phyloP scores from a whole-genome alignment of 345 rosid species.

The Linum lewisii region DNA sequence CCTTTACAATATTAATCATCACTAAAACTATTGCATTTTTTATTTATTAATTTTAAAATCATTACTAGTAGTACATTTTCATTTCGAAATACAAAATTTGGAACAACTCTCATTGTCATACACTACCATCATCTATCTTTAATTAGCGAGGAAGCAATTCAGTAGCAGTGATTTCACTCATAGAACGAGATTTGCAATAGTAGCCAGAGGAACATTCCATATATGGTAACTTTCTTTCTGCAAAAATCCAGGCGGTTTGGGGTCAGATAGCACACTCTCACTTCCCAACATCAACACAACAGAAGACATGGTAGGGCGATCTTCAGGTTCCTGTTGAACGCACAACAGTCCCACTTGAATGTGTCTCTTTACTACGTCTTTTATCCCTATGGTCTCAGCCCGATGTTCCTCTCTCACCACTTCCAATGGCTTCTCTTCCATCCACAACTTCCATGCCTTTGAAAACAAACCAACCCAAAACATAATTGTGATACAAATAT shows the following conservation, averaged over 20 bases:
- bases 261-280: neutral
- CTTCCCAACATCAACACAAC: conserved; percentile 3
- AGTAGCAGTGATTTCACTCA: neutral
- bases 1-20: too few relatives aligned
- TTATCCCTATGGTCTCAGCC: neutral
- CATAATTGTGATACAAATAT: too few relatives aligned
- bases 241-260: neutral
- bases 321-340: conserved; percentile 2
- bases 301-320: neutral
- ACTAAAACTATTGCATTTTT: too few relatives aligned
- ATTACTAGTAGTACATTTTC: too few relatives aligned
- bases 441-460: conserved; percentile 1
- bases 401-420: neutral
- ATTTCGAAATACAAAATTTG: too few relatives aligned
- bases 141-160: neutral
- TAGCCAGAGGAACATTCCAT: neutral
- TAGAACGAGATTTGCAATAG: neutral
- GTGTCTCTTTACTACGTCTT: neutral
- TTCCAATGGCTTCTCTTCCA: conserved; percentile 2
- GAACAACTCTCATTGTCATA: too few relatives aligned
- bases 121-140: neutral
- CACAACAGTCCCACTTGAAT: neutral
- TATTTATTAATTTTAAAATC: too few relatives aligned
- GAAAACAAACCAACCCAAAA: neutral
- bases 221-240: neutral